Conservation (phyloP, 495 filamentous ascomycete species). For the Hypoxylon trugodes region DNA sequence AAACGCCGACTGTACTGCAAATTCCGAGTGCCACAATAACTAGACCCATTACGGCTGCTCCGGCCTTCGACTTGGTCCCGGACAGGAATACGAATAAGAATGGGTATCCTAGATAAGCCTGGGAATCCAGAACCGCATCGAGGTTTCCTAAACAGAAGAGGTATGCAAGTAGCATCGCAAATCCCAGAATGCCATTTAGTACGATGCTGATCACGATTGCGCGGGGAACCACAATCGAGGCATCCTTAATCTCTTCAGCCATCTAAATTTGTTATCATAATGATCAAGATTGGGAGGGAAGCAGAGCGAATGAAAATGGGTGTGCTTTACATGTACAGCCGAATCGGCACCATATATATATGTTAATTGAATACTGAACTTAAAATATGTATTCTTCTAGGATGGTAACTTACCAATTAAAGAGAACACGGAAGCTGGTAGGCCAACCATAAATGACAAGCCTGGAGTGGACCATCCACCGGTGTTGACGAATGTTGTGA, state of each 20-base stretch:
- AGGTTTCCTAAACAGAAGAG: constrained; percentile 65
- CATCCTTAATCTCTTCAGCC: constrained; percentile 66
- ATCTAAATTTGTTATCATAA: constrained; percentile 37
- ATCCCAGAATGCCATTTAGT: constrained; percentile 60
- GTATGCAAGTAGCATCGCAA: constrained; percentile 61
- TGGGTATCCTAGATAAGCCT: constrained; percentile 49
- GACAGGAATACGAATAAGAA: constrained; percentile 57
- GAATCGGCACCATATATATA: constrained; percentile 58
- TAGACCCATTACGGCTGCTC: constrained; percentile 45
- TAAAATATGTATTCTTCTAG: not conserved
- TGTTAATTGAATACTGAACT: not conserved
- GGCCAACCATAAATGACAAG: constrained; percentile 62
- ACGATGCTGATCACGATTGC: constrained; percentile 60
- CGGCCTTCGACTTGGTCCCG: constrained; percentile 43
- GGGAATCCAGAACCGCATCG: constrained; percentile 46
- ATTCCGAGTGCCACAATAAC: constrained; percentile 48
- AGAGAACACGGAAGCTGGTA: constrained; percentile 45
- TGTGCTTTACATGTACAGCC: constrained; percentile 55
- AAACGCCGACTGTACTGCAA: constrained; percentile 46
- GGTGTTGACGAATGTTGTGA: constrained; percentile 62
- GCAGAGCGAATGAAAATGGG: not conserved
- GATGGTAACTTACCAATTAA: not conserved
- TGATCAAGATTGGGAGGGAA: not conserved
- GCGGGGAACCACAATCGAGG: constrained; percentile 63
- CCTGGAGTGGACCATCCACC: constrained; percentile 64